phyloP scores from a whole-genome alignment of 495 filamentous ascomycete species.

The Talaromyces proteolyticus region DNA sequence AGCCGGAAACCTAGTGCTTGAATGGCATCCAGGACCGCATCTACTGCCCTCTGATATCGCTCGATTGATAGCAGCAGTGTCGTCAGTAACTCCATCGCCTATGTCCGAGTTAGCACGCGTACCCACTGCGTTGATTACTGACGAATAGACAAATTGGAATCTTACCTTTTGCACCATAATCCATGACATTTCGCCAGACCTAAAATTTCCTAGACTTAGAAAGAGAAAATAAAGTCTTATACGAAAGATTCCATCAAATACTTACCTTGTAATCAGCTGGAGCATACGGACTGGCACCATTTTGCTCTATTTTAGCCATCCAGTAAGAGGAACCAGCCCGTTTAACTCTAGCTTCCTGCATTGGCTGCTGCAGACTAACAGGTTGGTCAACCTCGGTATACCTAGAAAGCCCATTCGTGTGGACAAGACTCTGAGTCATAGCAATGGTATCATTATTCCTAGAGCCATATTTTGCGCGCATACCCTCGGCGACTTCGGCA shows the following conservation, averaged over 20 bases:
- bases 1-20: conserved; percentile 38
- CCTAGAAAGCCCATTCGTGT: background rate
- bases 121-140: too few species aligned
- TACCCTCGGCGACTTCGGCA: background rate
- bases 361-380: too few species aligned
- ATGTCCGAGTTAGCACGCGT: too few species aligned
- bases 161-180: conserved; percentile 42
- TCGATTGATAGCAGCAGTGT: conserved; percentile 47
- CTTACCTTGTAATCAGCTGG: conserved; percentile 11
- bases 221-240: too few species aligned
- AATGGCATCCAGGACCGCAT: conserved; percentile 46
- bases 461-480: background rate
- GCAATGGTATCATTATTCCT: background rate
- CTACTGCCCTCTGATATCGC: conserved; percentile 41
- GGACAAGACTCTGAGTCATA: background rate
- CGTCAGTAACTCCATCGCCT: conserved; percentile 46
- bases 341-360: background rate
- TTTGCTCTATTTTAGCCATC: conserved; percentile 7
- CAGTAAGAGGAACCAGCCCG: conserved; percentile 5
- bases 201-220: too few species aligned
- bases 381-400: too few species aligned
- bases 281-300: conserved; percentile 10
- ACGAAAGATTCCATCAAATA: background rate
- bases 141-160: too few species aligned
- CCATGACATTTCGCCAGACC: conserved; percentile 30